These are phyloP conservation scores for Chalciporus chontae DNA, from an alignment of 768 basidiomycete genomes.

Conservation along the genomic window DNA sequence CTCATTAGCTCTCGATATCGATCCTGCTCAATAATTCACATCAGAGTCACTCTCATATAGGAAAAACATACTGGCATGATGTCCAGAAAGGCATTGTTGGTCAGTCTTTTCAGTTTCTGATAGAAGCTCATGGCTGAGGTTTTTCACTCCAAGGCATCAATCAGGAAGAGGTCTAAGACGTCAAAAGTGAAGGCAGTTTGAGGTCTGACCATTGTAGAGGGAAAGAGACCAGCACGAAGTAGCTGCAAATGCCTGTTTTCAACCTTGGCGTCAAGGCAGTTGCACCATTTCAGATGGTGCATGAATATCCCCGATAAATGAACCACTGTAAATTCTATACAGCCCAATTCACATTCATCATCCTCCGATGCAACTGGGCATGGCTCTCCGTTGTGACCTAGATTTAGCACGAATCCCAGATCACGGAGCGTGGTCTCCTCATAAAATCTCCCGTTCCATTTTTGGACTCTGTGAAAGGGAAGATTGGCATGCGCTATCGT, in stretches of 20 bases:
- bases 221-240: slow-evolving; percentile 7
- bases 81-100: too few relatives aligned
- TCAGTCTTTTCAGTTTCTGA: too few relatives aligned
- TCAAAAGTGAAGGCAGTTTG: slow-evolving; percentile 19
- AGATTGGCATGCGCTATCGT: background rate
- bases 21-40: too few relatives aligned
- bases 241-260: slow-evolving; percentile 7
- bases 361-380: slow-evolving; percentile 11
- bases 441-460: slow-evolving; percentile 21
- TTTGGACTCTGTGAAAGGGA: slow-evolving; percentile 16
- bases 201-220: slow-evolving; percentile 10
- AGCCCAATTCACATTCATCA: too few relatives aligned
- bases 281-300: too few relatives aligned
- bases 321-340: too few relatives aligned
- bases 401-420: slow-evolving; percentile 13
- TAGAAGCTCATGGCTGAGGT: too few relatives aligned
- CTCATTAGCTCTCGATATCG: too few relatives aligned
- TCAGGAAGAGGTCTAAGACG: slow-evolving; percentile 18
- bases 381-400: slow-evolving; percentile 19
- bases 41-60: too few relatives aligned
- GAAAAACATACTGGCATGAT: too few relatives aligned
- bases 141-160: slow-evolving; percentile 17
- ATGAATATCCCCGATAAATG: too few relatives aligned
- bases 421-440: slow-evolving; percentile 11
- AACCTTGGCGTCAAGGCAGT: too few relatives aligned